Conservation (phyloP, 2,329 filamentous ascomycete species). For the Botrytis hyacinthi region DNA sequence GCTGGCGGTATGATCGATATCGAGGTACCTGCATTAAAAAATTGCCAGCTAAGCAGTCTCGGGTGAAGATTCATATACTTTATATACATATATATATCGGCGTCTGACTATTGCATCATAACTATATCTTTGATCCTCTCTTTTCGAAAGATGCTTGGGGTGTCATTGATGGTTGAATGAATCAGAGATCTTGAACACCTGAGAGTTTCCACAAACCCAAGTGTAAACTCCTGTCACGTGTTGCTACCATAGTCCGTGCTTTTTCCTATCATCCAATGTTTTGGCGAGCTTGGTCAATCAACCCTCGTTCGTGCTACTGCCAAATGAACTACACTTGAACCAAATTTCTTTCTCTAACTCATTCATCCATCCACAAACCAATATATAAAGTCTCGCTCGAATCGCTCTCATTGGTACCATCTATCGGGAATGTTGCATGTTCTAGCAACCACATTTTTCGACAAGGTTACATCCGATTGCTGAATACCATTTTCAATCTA, state of each 20-base stretch:
- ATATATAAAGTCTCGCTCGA: not conserved
- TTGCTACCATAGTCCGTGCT: too few relatives aligned
- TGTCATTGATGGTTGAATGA: not conserved
- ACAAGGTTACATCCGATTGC: not conserved
- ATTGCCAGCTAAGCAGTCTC: not conserved
- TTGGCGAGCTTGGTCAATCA: not conserved
- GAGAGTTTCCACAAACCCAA: not conserved
- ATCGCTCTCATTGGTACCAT: not conserved
- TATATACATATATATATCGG: not conserved
- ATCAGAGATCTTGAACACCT: not conserved
- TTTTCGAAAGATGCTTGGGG: not conserved
- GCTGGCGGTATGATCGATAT: not conserved
- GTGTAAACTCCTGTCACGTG: not conserved
- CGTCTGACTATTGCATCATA: not conserved
- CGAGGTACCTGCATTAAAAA: not conserved
- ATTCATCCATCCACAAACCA: not conserved
- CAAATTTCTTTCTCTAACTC: not conserved
- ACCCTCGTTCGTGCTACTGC: not conserved
- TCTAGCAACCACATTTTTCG: not conserved
- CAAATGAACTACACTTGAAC: not conserved
- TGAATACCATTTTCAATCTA: not conserved
- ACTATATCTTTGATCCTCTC: not conserved
- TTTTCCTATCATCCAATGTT: not conserved
- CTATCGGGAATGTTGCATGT: not conserved
- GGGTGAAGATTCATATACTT: not conserved